Conservation (phyloP, 176 grass and related monocot genomes). For the Chloris gayana region DNA sequence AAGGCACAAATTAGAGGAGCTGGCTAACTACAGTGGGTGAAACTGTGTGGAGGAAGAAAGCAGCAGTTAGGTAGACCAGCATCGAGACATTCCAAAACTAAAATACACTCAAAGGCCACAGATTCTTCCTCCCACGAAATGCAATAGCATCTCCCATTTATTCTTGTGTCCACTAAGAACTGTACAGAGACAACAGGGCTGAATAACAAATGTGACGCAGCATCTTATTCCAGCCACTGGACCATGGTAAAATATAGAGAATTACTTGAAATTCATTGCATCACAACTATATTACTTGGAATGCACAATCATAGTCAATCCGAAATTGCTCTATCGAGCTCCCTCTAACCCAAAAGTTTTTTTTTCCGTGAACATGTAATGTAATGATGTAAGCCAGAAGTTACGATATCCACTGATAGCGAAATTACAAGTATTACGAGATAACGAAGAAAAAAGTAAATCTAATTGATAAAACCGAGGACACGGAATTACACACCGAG, state of each 20-base stretch:
- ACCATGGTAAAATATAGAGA: conserved; percentile 32
- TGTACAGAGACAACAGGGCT: background rate
- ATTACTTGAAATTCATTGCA: background rate
- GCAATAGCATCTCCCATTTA: conserved; percentile 38
- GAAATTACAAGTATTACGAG: background rate
- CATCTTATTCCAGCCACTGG: conserved; percentile 10
- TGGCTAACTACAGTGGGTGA: conserved; percentile 35
- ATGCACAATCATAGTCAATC: background rate
- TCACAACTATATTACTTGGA: background rate
- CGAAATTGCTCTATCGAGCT: background rate
- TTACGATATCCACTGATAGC: background rate
- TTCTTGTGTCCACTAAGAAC: conserved; percentile 7
- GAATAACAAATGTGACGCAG: background rate
- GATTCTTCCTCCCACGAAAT: conserved; percentile 36
- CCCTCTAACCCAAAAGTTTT: background rate
- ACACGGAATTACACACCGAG: background rate
- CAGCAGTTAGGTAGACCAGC: conserved; percentile 39
- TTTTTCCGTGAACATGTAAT: background rate
- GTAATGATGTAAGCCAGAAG: background rate
- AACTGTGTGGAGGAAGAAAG: conserved; percentile 39
- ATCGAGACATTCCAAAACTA: conserved; percentile 50
- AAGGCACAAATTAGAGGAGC: conserved; percentile 30
- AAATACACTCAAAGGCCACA: conserved; percentile 54
- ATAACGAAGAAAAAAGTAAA: background rate
- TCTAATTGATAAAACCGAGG: conserved; percentile 13